Evolutionary conservation across 148 eudicot species (phyloP).

Genomic region (Vaccinium corymbosum): DNA sequence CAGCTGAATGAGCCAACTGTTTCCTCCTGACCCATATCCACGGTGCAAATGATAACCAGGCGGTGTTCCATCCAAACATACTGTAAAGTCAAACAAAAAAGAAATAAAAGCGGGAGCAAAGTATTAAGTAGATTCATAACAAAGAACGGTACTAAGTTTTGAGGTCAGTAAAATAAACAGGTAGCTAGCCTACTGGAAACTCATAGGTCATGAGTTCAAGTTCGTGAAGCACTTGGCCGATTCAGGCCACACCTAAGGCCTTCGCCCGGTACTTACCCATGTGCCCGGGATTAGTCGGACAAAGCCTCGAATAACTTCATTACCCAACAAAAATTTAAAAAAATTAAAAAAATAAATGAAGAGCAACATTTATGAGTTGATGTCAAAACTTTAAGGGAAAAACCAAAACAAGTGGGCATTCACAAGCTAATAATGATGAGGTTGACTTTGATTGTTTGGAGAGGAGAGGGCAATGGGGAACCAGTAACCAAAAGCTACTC

Average conservation of each 20-base stretch:
- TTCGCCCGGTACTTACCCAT: neutral
- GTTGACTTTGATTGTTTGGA: neutral
- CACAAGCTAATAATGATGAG: neutral
- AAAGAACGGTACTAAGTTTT: neutral
- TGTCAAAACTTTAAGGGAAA: neutral
- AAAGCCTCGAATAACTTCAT: neutral
- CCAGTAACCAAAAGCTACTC: neutral
- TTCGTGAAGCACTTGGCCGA: neutral
- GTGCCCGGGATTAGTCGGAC: neutral
- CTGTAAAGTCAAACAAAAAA: slow-evolving; percentile 36
- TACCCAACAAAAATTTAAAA: neutral
- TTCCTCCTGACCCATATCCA: slow-evolving; percentile 83
- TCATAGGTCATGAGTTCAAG: neutral
- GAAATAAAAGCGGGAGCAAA: neutral
- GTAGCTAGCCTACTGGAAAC: neutral
- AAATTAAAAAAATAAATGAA: neutral
- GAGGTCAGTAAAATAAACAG: neutral
- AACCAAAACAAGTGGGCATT: neutral
- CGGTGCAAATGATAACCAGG: slow-evolving; percentile 89
- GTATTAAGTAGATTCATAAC: neutral
- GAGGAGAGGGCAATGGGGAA: neutral
- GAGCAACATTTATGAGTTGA: neutral
- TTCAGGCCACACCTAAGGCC: neutral
- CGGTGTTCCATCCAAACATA: slow-evolving; percentile 91
- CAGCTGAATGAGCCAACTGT: slow-evolving; percentile 91